Evolutionary conservation across 371 early-diverging fungal genomes (phyloP), one percentile per base, ranked within the genome.

Genomic region (Mortierella sp.): DNA sequence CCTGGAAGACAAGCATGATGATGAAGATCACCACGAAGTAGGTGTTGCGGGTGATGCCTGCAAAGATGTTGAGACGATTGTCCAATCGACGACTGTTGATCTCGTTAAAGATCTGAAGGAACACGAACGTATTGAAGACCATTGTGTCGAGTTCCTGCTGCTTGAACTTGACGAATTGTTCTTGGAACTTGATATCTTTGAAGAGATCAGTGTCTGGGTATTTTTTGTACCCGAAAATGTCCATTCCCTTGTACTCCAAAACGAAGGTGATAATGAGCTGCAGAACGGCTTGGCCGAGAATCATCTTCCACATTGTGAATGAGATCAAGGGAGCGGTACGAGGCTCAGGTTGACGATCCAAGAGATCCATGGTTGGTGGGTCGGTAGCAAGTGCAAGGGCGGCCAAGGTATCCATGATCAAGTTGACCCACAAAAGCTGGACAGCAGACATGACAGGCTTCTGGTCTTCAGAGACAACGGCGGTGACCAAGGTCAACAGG

Each of bases 321-420:
- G 85, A 82, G 59, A 93, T 87, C 52, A 93, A 63, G 4, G 91
- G 90, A 12, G 86, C 86, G 16, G 79, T 83, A 39, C 83, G 82
- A n/a, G 83, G 72, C 56, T 89, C 86, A 2, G 94, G 94, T 17
- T 60, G 51, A 39, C 88, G 82, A 25, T 88, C 67, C 14, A 92
- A 60, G 9, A 91, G 63, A 17, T 91, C 87, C 14, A 78, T 60
- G 0, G 88, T 87, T 10, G 93, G 93, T 7, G 87, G 82, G 64
- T 94, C 92, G 0, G 92, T 91, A 3, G 93, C 93, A 0, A 94
- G 78, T 1, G 90, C 92, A 10, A 94, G 67, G 19, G 94, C 91
- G 12, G 89, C 92, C 49, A 94, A 80, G 3, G 91, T 91, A 74
- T 94, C 92, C 92, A 93, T 93, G 47, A 92, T 90, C 60, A 93